Evolutionary conservation across 2,329 filamentous ascomycete species (phyloP).

Genomic region (Tolypocladium ovalisporum): DNA sequence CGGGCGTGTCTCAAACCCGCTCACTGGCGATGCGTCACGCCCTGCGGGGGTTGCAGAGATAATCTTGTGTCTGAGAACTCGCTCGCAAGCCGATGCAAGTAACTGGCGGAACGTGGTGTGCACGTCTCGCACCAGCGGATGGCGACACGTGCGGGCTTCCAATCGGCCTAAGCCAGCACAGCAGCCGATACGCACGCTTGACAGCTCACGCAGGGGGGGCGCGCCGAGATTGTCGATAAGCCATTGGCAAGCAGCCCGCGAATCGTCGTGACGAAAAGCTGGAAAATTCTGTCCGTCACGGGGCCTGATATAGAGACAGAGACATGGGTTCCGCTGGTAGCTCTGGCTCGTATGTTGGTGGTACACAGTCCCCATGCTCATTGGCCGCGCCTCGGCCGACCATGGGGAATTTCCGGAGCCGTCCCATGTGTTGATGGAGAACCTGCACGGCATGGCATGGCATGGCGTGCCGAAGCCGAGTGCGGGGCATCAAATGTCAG

Average conservation of each 20-base stretch:
- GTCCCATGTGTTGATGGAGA: not conserved
- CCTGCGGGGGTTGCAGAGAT: not conserved
- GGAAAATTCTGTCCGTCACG: not conserved
- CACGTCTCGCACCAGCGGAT: not conserved
- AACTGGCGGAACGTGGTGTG: not conserved
- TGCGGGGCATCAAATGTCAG: not conserved
- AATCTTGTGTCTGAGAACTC: not conserved
- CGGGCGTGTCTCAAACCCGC: not conserved
- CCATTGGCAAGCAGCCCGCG: not conserved
- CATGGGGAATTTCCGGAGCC: not conserved
- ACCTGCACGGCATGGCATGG: not conserved
- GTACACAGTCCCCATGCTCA: not conserved
- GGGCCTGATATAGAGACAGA: not conserved
- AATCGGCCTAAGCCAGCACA: not conserved
- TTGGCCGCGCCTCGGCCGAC: not conserved
- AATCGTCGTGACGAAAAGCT: not conserved
- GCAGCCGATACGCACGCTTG: not conserved
- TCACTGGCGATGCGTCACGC: too few species aligned
- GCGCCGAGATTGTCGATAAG: not conserved
- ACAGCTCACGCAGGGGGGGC: not conserved
- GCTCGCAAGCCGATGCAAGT: too few species aligned
- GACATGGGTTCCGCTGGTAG: not conserved
- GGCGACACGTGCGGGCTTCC: constrained; percentile 1
- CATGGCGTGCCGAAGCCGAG: constrained; percentile 1
- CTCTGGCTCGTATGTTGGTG: too few species aligned